Percentiles rank a stretch among this genome's conserved stretches.
Evolutionary conservation across 768 basidiomycete genomes (phyloP).

Genomic region (Paxillus involutus): DNA sequence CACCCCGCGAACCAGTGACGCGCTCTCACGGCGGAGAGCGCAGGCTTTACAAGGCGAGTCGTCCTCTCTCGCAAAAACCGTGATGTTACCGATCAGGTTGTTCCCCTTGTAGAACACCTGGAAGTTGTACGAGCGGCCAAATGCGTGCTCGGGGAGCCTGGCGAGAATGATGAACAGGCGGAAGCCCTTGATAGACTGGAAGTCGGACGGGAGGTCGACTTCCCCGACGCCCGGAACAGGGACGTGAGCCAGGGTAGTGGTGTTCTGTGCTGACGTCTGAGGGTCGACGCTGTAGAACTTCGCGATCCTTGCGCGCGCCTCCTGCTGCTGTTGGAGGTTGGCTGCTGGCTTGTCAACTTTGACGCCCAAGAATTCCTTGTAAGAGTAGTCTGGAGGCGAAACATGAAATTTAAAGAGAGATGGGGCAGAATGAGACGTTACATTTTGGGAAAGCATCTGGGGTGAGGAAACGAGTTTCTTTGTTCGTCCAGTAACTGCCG

Average conservation of each 20-base stretch:
- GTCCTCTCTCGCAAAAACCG: conserved; percentile 26
- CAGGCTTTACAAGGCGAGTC: conserved; percentile 27
- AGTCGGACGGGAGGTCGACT: conserved; percentile 11
- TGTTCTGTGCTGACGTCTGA: conserved; percentile 3
- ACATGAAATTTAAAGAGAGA: neutral
- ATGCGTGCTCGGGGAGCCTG: conserved; percentile 23
- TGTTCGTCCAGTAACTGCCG: conserved; percentile 24
- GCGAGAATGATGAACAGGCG: conserved; percentile 27
- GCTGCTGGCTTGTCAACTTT: conserved; percentile 22
- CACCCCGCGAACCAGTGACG: conserved; percentile 22
- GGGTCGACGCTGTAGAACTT: conserved; percentile 26
- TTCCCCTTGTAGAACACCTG: conserved; percentile 15
- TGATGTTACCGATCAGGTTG: conserved; percentile 15
- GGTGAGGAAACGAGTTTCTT: conserved; percentile 24
- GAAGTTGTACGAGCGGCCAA: conserved; percentile 24
- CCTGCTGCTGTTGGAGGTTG: conserved; percentile 12
- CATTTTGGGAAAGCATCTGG: conserved; percentile 21
- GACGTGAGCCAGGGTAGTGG: conserved; percentile 13
- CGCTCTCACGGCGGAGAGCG: conserved; percentile 13
- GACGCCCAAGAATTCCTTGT: conserved; percentile 23
- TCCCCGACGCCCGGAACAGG: conserved; percentile 9
- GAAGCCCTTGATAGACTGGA: conserved; percentile 18
- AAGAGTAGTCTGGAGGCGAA: conserved; percentile 24
- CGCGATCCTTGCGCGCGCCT: conserved; percentile 21
- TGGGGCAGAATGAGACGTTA: neutral